Percentiles rank a stretch among this genome's conserved stretches.
phyloP scores from a whole-genome alignment of 2,329 filamentous ascomycete genomes.

The Canariomyces notabilis region DNA sequence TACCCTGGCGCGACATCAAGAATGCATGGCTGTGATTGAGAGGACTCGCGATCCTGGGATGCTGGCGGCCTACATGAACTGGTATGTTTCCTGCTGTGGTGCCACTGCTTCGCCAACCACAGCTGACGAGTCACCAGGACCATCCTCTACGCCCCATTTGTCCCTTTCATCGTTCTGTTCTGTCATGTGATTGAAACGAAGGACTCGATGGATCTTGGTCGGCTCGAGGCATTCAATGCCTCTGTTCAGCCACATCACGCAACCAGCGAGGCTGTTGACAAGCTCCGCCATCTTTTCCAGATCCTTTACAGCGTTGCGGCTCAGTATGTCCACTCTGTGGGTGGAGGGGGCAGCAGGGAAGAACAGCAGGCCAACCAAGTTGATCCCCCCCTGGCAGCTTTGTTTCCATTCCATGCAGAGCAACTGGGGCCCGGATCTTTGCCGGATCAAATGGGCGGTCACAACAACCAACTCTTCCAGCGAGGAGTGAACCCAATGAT shows the following conservation, averaged over 20 bases:
- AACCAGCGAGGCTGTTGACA: conserved; percentile 48
- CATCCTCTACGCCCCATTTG: conserved; percentile 52
- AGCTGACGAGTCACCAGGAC: conserved; percentile 35
- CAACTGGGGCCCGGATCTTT: conserved; percentile 3
- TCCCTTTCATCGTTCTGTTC: conserved; percentile 57
- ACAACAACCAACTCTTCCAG: conserved; percentile 9
- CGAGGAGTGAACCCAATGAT: conserved; percentile 25
- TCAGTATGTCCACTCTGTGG: conserved; percentile 46
- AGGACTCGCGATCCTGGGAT: conserved; percentile 35
- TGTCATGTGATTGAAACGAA: conserved; percentile 51
- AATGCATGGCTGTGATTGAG: conserved; percentile 39
- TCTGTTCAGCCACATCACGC: conserved; percentile 48
- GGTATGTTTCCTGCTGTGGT: conserved; percentile 34
- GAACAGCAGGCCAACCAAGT: conserved; percentile 2
- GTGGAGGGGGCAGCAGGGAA: neutral
- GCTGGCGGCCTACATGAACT: conserved; percentile 46
- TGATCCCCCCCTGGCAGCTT: conserved; percentile 42
- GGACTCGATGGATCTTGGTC: conserved; percentile 46
- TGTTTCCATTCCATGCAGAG: conserved; percentile 17
- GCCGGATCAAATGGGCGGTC: neutral
- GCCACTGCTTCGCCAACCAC: neutral
- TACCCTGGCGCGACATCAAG: conserved; percentile 41
- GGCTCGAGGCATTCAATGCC: conserved; percentile 51
- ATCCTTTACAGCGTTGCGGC: conserved; percentile 54
- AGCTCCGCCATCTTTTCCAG: conserved; percentile 48